Evolutionary conservation across 257 asterid species (phyloP).

Genomic region (Solanum paucissectum): DNA sequence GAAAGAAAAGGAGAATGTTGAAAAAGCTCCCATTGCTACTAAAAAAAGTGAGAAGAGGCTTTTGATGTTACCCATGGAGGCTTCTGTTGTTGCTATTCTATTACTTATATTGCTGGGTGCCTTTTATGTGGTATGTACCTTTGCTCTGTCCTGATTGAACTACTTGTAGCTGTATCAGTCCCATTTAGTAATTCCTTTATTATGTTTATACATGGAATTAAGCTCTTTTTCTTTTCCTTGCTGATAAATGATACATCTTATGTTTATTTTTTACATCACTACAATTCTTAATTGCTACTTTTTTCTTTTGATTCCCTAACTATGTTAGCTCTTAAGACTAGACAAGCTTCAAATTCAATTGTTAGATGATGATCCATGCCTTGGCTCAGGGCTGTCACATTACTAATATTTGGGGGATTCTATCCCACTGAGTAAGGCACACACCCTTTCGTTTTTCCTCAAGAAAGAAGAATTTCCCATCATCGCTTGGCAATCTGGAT

Average conservation of each 20-base stretch:
- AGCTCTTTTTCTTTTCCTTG: neutral
- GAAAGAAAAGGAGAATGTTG: conserved; percentile 27
- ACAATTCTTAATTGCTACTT: neutral
- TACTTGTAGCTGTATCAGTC: neutral
- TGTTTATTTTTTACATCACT: neutral
- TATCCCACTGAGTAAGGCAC: neutral
- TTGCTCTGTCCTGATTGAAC: neutral
- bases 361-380: neutral
- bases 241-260: neutral
- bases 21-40: conserved; percentile 9
- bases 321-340: neutral
- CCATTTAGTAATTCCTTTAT: neutral
- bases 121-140: conserved; percentile 78
- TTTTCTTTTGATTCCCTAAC: neutral
- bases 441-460: neutral
- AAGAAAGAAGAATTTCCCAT: neutral
- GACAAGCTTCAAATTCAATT: neutral
- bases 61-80: conserved; percentile 65
- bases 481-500: neutral
- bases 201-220: neutral
- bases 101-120: conserved; percentile 77
- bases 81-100: conserved; percentile 65
- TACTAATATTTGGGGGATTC: neutral
- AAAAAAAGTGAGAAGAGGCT: conserved; percentile 30
- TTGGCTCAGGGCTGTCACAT: neutral